Evolutionary conservation across 441 rosid species (phyloP).

Genomic region (Gossypium gossypioides): DNA sequence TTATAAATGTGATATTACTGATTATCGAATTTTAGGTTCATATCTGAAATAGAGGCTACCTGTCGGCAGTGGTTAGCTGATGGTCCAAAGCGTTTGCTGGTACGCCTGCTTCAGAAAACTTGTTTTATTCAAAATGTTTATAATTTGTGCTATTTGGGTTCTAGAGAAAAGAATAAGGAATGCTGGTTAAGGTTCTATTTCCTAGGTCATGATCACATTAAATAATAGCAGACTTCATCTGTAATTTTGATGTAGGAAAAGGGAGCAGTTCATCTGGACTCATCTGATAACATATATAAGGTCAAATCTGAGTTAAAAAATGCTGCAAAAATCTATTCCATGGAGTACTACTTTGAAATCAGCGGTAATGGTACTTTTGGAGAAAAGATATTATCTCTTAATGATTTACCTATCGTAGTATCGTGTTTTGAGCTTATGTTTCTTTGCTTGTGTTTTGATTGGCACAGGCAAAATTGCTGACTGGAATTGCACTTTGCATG

Average conservation of each 20-base stretch:
- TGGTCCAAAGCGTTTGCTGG: slow-evolving; percentile 82
- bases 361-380: slow-evolving; percentile 34
- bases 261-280: slow-evolving; percentile 64
- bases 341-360: slow-evolving; percentile 75
- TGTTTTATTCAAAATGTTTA: not conserved
- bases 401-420: not conserved
- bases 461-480: slow-evolving; percentile 50
- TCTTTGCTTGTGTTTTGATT: slow-evolving; percentile 25
- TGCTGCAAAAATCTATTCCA: slow-evolving; percentile 63
- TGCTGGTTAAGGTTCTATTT: not conserved
- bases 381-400: slow-evolving; percentile 6
- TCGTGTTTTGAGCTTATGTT: slow-evolving; percentile 10
- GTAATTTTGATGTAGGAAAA: slow-evolving; percentile 50
- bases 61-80: slow-evolving; percentile 92
- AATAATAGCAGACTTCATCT: slow-evolving; percentile 14
- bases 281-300: slow-evolving; percentile 46
- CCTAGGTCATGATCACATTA: not conserved
- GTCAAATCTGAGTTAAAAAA: slow-evolving; percentile 67
- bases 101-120: slow-evolving; percentile 19
- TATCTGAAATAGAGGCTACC: slow-evolving; percentile 88
- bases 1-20: slow-evolving; percentile 1
- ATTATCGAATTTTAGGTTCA: slow-evolving; percentile 43
- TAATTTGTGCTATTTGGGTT: not conserved
- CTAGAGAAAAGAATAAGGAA: not conserved
- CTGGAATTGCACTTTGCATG: slow-evolving; percentile 63